Percentiles rank a stretch among this genome's conserved stretches.
phyloP scores from a whole-genome alignment of 208 protist species.

The Tetramitus jugosus region DNA sequence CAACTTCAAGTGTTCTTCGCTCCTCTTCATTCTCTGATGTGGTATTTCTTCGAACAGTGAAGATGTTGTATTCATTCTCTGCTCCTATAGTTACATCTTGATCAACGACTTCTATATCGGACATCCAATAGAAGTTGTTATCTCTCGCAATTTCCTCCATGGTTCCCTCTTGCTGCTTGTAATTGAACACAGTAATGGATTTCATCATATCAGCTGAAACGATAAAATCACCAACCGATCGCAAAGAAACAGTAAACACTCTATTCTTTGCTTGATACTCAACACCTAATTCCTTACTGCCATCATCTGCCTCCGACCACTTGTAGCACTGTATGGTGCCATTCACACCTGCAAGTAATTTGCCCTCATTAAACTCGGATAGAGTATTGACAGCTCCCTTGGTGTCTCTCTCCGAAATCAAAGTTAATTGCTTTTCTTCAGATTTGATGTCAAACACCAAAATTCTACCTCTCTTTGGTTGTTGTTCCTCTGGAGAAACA shows the following conservation, averaged over 20 bases:
- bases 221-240: neutral
- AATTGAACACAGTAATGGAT: neutral
- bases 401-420: slow-evolving; percentile 28
- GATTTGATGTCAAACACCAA: slow-evolving; percentile 21
- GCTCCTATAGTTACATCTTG: neutral
- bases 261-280: neutral
- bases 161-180: neutral
- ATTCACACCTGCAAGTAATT: neutral
- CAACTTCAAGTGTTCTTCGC: neutral
- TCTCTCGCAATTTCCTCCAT: neutral
- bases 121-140: neutral
- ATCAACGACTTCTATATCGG: neutral
- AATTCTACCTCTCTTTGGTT: slow-evolving; percentile 26
- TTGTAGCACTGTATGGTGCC: neutral
- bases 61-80: neutral
- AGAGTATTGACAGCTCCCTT: slow-evolving; percentile 9
- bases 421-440: slow-evolving; percentile 4
- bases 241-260: neutral
- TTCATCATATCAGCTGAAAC: neutral
- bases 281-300: neutral
- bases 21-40: neutral
- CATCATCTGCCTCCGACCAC: neutral
- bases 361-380: neutral
- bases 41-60: neutral
- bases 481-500: slow-evolving; percentile 19